Evolutionary conservation across 1,284 basidiomycete genomes (phyloP), one percentile per base, ranked within the genome.

Genomic region (Malassezia dermatis): DNA sequence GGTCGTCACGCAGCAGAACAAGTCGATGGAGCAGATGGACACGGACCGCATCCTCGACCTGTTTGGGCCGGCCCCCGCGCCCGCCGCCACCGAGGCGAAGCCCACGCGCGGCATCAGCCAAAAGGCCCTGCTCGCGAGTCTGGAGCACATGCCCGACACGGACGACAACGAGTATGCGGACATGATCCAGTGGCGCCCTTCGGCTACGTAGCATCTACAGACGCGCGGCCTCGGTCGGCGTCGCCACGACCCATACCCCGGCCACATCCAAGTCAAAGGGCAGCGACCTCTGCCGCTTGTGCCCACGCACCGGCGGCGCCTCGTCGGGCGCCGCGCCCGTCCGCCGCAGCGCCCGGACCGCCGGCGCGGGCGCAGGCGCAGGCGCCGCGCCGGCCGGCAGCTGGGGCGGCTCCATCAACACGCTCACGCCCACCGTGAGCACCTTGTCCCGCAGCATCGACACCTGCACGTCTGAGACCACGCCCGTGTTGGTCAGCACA

Each of bases 1-100:
- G 6, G 84, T 99, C 56, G 88, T 99, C 35, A 96, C 89, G 3
- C 91, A 98, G 76, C 91, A 98, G 75, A 99, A 99, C 75, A 81
- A 89, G 1, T 89, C 89, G 28, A 78, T 98, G 54, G 81, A 84
- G 0, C 88, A 88, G 3, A 96, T 99, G 90, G 91, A 94, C 69
- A 96, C 94, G 0, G 91, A 95, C 71, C 84, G 90, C 61, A 91
- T 99, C 35, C 79, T 98, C 35, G 94, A 98, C 75, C 80, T 98
- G 40, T 98, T 98, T 81, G 82, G 64, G 51, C 57, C 51, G 3
- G 63, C 46, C 8, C 44, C 41, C 4, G 27, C 27, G n/a, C 26
- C 17, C 5, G 13, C 19, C 24, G 15, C 42, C 32, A 32, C 34
- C 11, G 19, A 23, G 8, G 47, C 30, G 1, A 21, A 41, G 23